Conservation (phyloP, 768 basidiomycete genomes). For the Pisolithus sp. region DNA sequence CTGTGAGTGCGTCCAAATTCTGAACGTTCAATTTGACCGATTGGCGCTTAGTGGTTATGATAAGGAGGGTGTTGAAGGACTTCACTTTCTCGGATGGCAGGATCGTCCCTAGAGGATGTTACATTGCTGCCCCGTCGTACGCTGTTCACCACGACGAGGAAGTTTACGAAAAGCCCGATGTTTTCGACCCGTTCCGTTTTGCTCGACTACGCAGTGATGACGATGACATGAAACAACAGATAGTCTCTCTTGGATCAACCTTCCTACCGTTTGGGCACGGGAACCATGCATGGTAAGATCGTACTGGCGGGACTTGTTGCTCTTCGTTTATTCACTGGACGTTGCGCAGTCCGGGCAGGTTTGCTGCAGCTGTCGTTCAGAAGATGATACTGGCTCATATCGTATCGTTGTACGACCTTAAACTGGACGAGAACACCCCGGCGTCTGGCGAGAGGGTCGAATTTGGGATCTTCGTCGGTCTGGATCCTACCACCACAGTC, state of each 20-base stretch:
- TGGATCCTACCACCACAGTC: background rate
- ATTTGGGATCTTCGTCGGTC: background rate
- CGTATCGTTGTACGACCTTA: constrained; percentile 34
- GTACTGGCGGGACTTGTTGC: background rate
- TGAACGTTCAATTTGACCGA: background rate
- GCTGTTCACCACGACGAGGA: background rate
- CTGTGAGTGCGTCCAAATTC: constrained; percentile 4
- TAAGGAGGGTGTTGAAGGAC: constrained; percentile 24
- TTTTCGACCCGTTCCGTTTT: background rate
- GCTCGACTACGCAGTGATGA: background rate
- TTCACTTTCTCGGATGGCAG: constrained; percentile 33
- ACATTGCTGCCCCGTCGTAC: background rate
- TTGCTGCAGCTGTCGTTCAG: constrained; percentile 33
- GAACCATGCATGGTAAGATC: constrained; percentile 12
- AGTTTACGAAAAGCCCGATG: background rate
- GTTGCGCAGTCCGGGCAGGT: constrained; percentile 27
- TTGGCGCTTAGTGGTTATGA: constrained; percentile 19
- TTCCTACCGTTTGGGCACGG: constrained; percentile 30
- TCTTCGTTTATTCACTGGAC: background rate
- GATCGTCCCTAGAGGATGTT: constrained; percentile 23
- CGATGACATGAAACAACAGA: constrained; percentile 9
- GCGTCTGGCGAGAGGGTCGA: background rate
- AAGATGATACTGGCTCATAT: constrained; percentile 35
- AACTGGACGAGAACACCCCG: constrained; percentile 44
- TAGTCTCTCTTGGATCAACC: constrained; percentile 25